Evolutionary conservation across 805 yeast species (phyloP).

Genomic region (Wickerhamomyces canadensis): DNA sequence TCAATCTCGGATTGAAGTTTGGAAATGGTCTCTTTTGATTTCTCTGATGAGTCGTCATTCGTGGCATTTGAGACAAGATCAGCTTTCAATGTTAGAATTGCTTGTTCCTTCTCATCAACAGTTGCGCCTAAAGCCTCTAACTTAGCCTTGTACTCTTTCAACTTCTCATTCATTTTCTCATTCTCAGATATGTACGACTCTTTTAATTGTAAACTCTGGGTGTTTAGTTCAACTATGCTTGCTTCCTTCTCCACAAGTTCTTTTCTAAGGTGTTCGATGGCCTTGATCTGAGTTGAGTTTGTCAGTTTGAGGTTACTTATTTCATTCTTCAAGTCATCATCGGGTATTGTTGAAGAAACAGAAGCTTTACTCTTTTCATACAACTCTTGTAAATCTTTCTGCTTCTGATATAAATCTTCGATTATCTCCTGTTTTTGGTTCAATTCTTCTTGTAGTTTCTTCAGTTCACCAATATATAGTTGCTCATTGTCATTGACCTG

Average conservation of each 20-base stretch:
- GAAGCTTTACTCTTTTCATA: slow-evolving; percentile 12
- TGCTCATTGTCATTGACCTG: slow-evolving; percentile 52
- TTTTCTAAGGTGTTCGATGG: slow-evolving; percentile 22
- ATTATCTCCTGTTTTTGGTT: slow-evolving; percentile 22
- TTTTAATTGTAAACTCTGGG: slow-evolving; percentile 26
- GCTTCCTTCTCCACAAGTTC: slow-evolving; percentile 12
- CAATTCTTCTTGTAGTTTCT: slow-evolving; percentile 27
- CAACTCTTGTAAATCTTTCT: slow-evolving; percentile 12
- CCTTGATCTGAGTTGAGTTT: slow-evolving; percentile 22
- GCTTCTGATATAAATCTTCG: slow-evolving; percentile 21
- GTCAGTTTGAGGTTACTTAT: slow-evolving; percentile 27
- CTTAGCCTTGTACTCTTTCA: background rate
- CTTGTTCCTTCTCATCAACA: slow-evolving; percentile 1
- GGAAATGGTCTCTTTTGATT: slow-evolving; percentile 3
- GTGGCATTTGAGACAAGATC: background rate
- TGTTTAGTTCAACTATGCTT: slow-evolving; percentile 8
- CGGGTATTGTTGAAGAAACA: slow-evolving; percentile 23
- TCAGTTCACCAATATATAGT: slow-evolving; percentile 41
- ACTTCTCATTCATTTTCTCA: slow-evolving; percentile 1
- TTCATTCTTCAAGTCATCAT: slow-evolving; percentile 27
- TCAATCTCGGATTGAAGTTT: slow-evolving; percentile 1
- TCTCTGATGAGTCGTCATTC: background rate
- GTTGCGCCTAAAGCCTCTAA: background rate
- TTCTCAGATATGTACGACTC: slow-evolving; percentile 14
- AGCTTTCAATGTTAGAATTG: slow-evolving; percentile 1